Percentiles rank a stretch among this genome's conserved stretches.
These are phyloP conservation scores for Leishmania aethiopica DNA, from an alignment of 208 protist genomes.

Conservation along the genomic window DNA sequence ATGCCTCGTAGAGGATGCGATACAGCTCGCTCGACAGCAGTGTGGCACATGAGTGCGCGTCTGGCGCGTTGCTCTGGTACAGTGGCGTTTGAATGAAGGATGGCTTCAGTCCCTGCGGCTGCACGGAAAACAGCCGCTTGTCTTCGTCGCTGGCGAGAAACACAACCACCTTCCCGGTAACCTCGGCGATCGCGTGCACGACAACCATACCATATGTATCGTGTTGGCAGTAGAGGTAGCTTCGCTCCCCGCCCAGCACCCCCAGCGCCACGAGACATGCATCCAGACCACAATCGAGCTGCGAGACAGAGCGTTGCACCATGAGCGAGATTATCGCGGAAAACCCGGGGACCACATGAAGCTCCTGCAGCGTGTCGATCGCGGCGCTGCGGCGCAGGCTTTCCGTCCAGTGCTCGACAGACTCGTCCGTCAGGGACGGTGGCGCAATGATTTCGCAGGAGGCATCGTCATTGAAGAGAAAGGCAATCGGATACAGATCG, in stretches of 20 bases:
- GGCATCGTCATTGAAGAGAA: conserved; percentile 90
- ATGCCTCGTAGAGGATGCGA: conserved; percentile 65
- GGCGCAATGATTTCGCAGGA: conserved; percentile 80
- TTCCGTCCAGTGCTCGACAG: conserved; percentile 52
- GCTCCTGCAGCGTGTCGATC: conserved; percentile 73
- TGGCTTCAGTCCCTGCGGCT: conserved; percentile 64
- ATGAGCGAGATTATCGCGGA: conserved; percentile 60
- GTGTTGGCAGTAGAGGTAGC: conserved; percentile 82
- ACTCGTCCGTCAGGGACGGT: conserved; percentile 53
- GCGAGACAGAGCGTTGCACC: conserved; percentile 65
- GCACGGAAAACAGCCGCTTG: conserved; percentile 67
- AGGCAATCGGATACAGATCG: conserved; percentile 87
- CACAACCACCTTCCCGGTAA: conserved; percentile 68
- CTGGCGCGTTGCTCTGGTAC: conserved; percentile 49
- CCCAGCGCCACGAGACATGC: conserved; percentile 76
- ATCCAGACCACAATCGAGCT: conserved; percentile 67
- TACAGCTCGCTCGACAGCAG: conserved; percentile 64
- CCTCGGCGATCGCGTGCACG: conserved; percentile 71
- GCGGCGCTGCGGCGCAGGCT: conserved; percentile 71
- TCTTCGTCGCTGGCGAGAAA: conserved; percentile 77
- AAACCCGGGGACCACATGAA: conserved; percentile 76
- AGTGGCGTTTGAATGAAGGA: conserved; percentile 83
- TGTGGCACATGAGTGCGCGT: conserved; percentile 53
- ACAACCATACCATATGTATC: conserved; percentile 85
- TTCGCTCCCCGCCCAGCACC: conserved; percentile 83